phyloP scores from a whole-genome alignment of 768 basidiomycete genomes.

The Paxillus ammoniavirescens region DNA sequence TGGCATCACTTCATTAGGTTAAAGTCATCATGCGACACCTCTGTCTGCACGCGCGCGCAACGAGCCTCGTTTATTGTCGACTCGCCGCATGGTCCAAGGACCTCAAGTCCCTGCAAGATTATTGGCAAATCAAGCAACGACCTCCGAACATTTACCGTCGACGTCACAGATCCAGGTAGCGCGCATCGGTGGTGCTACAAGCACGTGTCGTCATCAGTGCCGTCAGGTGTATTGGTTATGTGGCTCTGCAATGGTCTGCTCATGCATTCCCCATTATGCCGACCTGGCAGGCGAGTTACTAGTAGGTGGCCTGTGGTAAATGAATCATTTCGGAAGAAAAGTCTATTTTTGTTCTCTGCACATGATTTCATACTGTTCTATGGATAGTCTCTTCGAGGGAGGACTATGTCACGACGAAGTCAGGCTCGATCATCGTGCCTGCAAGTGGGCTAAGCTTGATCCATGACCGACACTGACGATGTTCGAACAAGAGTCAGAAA shows the following conservation, averaged over 20 bases:
- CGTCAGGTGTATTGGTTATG: conserved; percentile 67
- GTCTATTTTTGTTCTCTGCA: not conserved
- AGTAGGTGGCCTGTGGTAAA: not conserved
- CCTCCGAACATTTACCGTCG: conserved; percentile 50
- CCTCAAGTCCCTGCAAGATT: not conserved
- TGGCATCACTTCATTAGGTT: not conserved
- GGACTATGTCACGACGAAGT: conserved; percentile 64
- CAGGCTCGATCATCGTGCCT: conserved; percentile 68
- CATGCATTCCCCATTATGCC: conserved; percentile 70
- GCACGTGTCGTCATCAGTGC: conserved; percentile 66
- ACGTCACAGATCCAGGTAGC: conserved; percentile 48
- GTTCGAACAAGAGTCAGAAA: conserved; percentile 63
- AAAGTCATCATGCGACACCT: not conserved
- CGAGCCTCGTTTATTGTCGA: not conserved
- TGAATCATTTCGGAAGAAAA: not conserved
- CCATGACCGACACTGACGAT: conserved; percentile 48
- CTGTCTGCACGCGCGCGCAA: not conserved
- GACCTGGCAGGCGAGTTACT: conserved; percentile 47
- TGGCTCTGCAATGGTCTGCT: conserved; percentile 67
- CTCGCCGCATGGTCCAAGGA: not conserved
- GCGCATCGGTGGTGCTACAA: conserved; percentile 52
- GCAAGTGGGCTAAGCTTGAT: conserved; percentile 70
- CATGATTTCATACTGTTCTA: not conserved
- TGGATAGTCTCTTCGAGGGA: conserved; percentile 44
- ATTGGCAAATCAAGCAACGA: conserved; percentile 13